These are phyloP conservation scores for Moesziomyces sp. DNA, from an alignment of 1,284 basidiomycete genomes.

Conservation along the genomic window DNA sequence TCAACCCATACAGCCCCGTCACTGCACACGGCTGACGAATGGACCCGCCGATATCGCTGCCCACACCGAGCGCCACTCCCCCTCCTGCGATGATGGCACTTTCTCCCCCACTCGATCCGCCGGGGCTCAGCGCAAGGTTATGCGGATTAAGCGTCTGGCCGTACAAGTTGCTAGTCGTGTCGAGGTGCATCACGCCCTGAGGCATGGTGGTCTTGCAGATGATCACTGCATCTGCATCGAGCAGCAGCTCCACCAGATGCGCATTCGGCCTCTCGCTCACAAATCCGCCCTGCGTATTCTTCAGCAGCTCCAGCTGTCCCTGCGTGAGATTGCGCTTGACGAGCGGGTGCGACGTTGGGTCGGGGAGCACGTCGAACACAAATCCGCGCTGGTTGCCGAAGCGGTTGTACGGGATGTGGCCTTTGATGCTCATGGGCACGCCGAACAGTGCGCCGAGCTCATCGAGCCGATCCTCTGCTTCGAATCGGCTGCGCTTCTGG, in stretches of 20 bases:
- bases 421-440: conserved; percentile 54
- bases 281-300: conserved; percentile 27
- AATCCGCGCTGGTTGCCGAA: conserved; percentile 52
- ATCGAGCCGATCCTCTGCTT: conserved; percentile 13
- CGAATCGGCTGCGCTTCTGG: conserved; percentile 12
- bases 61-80: conserved; percentile 40
- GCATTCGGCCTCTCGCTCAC: conserved; percentile 25
- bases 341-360: conserved; percentile 23
- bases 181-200: conserved; percentile 56
- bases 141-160: conserved; percentile 54
- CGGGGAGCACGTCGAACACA: conserved; percentile 47
- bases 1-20: conserved; percentile 40
- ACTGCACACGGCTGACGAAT: conserved; percentile 49
- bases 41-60: conserved; percentile 47
- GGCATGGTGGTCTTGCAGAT: conserved; percentile 56
- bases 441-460: conserved; percentile 41
- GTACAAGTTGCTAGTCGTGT: conserved; percentile 46
- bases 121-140: conserved; percentile 49
- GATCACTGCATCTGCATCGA: conserved; percentile 44
- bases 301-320: conserved; percentile 14
- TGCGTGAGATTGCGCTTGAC: conserved; percentile 16
- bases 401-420: conserved; percentile 32
- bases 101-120: conserved; percentile 52
- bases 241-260: conserved; percentile 24
- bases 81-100: conserved; percentile 37